Base-by-base conservation (phyloP, 768 basidiomycete species). In the Pisolithus sp. region DNA sequence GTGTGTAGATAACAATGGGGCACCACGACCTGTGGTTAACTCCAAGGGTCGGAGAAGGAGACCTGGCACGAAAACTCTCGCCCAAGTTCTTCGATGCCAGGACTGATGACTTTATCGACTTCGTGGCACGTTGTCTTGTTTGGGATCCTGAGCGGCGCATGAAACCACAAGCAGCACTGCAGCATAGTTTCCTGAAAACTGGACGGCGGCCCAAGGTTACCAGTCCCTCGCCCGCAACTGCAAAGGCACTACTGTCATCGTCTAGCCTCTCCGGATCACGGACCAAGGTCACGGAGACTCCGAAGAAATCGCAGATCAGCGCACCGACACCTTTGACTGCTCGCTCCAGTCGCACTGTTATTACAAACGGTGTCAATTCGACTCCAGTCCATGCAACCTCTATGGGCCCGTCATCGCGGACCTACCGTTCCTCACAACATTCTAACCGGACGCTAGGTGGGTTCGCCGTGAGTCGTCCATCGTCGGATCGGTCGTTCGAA, bases 61-160 rank as follows among this genome's bases (percentile, higher is more conserved):
- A 60, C 93, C 96, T 15, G 93, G 89, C 17, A 85, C 90, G 44
- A 96, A 96, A 69, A 85, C 90, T 0, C 78, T 99, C 49, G 80
- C 85, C 15, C 86, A 92, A 62, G 93, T 94, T 38, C 77, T 99
- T 46, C 83, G 90, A 51, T 90, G 86, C 63, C 90, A 93, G 53
- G 96, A 98, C n/a, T 63, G 92, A 95, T 53, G 84, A 89, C 41
- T 98, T 99, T 58, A 77, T 99, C 51, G 96, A 99, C 71, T 99
- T 99, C 67, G 87, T 98, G 57, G 78, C 89, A 1, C 97, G 95
- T 67, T 99, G 96, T 70, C 76, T 99, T n/a, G 78, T 89, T 26
- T 99, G 94, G 94, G 96, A 99, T 71, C 96, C 96, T 8, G 95
- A 98, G 61, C 81, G 90, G 47, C 81, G 96, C 30, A 78, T 99